Percentiles rank a stretch among this genome's conserved stretches.
phyloP scores from a whole-genome alignment of 176 grass and related monocot genomes.

The Hsuehochloa calcarea region DNA sequence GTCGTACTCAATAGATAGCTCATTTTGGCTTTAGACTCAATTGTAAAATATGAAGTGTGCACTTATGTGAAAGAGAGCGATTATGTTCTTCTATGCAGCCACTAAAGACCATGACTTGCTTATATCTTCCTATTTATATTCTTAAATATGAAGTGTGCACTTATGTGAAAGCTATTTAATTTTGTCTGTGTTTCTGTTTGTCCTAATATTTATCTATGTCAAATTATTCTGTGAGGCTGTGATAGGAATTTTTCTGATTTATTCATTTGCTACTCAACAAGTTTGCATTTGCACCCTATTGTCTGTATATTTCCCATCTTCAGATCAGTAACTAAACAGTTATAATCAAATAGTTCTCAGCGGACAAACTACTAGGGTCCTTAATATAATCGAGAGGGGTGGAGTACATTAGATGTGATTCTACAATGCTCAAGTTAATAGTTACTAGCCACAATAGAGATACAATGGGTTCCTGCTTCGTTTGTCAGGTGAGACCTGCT shows the following conservation, averaged over 20 bases:
- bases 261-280: neutral
- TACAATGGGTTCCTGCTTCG: neutral
- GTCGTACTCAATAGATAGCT: neutral
- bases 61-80: too few relatives aligned
- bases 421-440: neutral
- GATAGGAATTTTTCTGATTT: neutral
- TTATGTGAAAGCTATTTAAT: too few relatives aligned
- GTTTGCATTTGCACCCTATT: neutral
- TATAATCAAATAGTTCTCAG: neutral
- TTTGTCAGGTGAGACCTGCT: constrained; percentile 4
- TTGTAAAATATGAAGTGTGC: too few relatives aligned
- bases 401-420: neutral
- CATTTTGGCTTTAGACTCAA: neutral
- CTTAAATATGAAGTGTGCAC: too few relatives aligned
- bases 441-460: neutral
- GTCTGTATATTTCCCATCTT: neutral
- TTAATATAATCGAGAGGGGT: neutral
- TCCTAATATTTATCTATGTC: neutral
- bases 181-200: neutral
- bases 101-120: neutral
- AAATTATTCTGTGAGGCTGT: neutral
- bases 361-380: neutral
- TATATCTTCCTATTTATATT: neutral
- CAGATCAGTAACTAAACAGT: neutral
- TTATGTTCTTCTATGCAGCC: neutral